Conservation (phyloP, 106 monocot genomes). For the Hemerocallis citrina region DNA sequence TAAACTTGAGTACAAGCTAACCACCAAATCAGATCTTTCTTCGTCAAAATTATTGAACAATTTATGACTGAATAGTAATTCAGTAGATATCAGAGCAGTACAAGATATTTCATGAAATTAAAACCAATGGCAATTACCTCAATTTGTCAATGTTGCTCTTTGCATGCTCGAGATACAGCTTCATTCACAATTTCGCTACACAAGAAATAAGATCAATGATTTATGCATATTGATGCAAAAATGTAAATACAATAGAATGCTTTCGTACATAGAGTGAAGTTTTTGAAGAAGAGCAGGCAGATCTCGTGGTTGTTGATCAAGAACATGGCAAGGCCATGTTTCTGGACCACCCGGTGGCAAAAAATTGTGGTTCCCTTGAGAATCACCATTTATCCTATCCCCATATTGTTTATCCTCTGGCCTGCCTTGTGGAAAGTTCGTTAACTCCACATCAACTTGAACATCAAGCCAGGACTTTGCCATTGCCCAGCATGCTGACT, state of each 20-base stretch:
- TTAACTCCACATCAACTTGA: conserved; percentile 69
- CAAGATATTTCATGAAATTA: too few relatives aligned
- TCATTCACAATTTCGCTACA: conserved; percentile 86
- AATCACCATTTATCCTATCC: conserved; percentile 37
- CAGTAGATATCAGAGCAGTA: too few relatives aligned
- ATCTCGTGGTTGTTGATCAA: conserved; percentile 90
- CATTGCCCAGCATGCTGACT: conserved; percentile 99
- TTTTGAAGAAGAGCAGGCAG: conserved; percentile 85
- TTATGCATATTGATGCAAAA: background rate
- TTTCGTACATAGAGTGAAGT: conserved; percentile 75
- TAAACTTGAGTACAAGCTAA: too few relatives aligned
- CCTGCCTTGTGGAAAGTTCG: conserved; percentile 42
- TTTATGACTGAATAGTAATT: too few relatives aligned
- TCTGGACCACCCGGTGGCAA: conserved; percentile 41
- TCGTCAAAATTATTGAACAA: too few relatives aligned
- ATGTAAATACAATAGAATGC: background rate
- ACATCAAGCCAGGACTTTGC: conserved; percentile 90
- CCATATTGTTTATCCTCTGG: conserved; percentile 33
- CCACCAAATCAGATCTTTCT: too few relatives aligned
- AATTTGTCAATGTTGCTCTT: conserved; percentile 93
- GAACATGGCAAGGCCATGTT: conserved; percentile 76
- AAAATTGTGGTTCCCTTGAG: conserved; percentile 14
- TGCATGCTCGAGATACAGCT: conserved; percentile 77
- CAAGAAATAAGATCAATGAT: conserved; percentile 7
- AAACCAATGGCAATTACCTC: too few relatives aligned